Base-by-base conservation (phyloP, 2,329 filamentous ascomycete genomes). In the Fusarium sp. region DNA sequence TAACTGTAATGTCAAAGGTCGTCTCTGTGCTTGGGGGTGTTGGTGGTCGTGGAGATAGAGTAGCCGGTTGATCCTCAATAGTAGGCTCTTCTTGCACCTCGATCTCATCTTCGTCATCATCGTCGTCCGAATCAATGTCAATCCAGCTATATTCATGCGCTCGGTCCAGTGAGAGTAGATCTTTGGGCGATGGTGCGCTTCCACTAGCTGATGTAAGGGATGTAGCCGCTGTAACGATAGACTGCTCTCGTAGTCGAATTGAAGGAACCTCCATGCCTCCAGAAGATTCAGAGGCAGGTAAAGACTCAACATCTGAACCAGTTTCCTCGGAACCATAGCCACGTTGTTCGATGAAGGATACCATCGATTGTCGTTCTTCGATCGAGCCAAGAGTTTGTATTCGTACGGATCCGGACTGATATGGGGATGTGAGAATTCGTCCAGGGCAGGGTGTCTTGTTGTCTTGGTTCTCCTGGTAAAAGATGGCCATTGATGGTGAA, bases 401-500 rank as follows among this genome's bases (percentile, higher is more conserved):
- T 40, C 75, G 71, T 5, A 76, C 61, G 3, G 77, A 77, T 1
- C 75, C 73, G 4, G 75, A 69, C n/a, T 74, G 74, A 29, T 77
- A 78, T 5, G 77, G 73, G 1, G 75, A 75, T 25, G 71, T 71
- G 6, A 64, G 61, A 4, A 71, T 61, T 29, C 75, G 73, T 8
- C 65, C 63, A 2, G 71, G 61, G 29, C 67, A 64, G 27, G 69
- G 54, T 50, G 64, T 57, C 4, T 58, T 58, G 29, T 62, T 65
- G 18, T 53, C 49, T 13, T 68, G 64, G 33, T 68, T 67, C 56
- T 78, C 77, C 6, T 77, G 74, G 14, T 73, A 74, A 5, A 78
- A 78, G 14, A 84, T 73, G 3, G 76, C 73, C 34, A 75, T 76
- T 10, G 77, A 75, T 1, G 86, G 86, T 8, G 79, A 72, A 8